Conservation (phyloP, 2,329 filamentous ascomycete genomes). For the Stemphylium lycopersici region DNA sequence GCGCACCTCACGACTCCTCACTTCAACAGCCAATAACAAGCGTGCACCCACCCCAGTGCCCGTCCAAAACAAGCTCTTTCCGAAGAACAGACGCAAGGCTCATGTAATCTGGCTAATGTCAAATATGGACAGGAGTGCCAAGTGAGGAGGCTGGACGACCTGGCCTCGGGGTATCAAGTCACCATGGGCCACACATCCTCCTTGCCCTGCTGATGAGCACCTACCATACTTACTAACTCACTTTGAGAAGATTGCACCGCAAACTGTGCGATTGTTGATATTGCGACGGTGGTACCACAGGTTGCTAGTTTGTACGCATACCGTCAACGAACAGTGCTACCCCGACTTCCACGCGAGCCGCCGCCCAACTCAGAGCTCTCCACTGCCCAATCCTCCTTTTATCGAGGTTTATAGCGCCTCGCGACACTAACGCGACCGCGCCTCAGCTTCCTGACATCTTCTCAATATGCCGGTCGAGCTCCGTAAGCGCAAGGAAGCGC, state of each 20-base stretch:
- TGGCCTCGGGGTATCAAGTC: conserved; percentile 3
- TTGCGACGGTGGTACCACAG: conserved; percentile 19
- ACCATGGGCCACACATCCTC: conserved; percentile 2
- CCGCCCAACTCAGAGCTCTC: conserved; percentile 6
- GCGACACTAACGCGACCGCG: conserved; percentile 32
- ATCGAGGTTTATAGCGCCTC: conserved; percentile 9
- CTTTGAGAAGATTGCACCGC: conserved; percentile 9
- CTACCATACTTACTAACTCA: conserved; percentile 2
- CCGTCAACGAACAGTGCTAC: conserved; percentile 21
- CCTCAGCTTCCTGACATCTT: conserved; percentile 30
- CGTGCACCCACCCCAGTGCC: conserved; percentile 26
- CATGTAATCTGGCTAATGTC: conserved; percentile 46
- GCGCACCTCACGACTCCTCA: conserved; percentile 30
- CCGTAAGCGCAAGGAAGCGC: conserved; percentile 66
- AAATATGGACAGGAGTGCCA: conserved; percentile 35
- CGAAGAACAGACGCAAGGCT: conserved; percentile 34
- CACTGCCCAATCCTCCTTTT: conserved; percentile 7
- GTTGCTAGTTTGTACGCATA: conserved; percentile 15
- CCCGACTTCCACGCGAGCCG: conserved; percentile 5
- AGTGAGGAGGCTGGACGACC: conserved; percentile 39
- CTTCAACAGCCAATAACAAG: conserved; percentile 40
- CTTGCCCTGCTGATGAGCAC: conserved; percentile 6
- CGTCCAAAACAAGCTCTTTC: conserved; percentile 32
- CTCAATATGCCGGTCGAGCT: conserved; percentile 60
- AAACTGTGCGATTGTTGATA: conserved; percentile 11